Evolutionary conservation across 1,284 basidiomycete genomes (phyloP).

Genomic region (Apiotrichum sp.): DNA sequence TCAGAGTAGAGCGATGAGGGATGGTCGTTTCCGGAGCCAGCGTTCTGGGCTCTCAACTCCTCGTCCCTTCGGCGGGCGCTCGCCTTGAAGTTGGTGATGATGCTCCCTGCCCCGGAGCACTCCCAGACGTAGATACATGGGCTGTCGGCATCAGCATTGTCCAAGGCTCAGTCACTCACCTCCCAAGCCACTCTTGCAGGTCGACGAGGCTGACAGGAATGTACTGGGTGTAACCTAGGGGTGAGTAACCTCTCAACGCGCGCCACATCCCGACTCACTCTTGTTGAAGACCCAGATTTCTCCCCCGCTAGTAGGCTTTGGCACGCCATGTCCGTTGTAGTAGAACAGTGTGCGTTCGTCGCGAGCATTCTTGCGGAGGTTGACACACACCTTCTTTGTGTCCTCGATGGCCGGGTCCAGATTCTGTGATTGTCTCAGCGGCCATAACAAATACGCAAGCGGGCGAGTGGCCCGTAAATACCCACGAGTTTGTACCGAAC

Average conservation of each 20-base stretch:
- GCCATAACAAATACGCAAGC: neutral
- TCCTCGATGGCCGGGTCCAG: conserved; percentile 95
- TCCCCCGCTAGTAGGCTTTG: conserved; percentile 90
- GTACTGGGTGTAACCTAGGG: conserved; percentile 82
- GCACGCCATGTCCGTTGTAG: conserved; percentile 98
- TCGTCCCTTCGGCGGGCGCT: conserved; percentile 81
- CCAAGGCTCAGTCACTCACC: conserved; percentile 25
- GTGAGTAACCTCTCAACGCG: conserved; percentile 4
- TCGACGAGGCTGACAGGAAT: conserved; percentile 94
- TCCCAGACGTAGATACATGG: conserved; percentile 99
- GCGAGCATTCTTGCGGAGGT: conserved; percentile 78
- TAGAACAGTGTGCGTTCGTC: conserved; percentile 94
- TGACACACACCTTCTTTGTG: conserved; percentile 80
- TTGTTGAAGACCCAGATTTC: conserved; percentile 99
- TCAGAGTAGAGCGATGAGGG: conserved; percentile 67
- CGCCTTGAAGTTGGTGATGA: conserved; percentile 83
- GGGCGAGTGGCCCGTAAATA: neutral
- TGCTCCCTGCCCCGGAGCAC: conserved; percentile 90
- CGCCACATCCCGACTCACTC: conserved; percentile 42
- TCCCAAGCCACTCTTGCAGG: conserved; percentile 79
- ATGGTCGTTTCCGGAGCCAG: conserved; percentile 49
- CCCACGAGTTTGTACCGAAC: conserved; percentile 73
- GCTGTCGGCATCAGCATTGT: conserved; percentile 46
- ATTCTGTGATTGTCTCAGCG: conserved; percentile 50
- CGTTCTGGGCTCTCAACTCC: conserved; percentile 50